Evolutionary conservation across 441 rosid genomes (phyloP).

Genomic region (Croton setiger): DNA sequence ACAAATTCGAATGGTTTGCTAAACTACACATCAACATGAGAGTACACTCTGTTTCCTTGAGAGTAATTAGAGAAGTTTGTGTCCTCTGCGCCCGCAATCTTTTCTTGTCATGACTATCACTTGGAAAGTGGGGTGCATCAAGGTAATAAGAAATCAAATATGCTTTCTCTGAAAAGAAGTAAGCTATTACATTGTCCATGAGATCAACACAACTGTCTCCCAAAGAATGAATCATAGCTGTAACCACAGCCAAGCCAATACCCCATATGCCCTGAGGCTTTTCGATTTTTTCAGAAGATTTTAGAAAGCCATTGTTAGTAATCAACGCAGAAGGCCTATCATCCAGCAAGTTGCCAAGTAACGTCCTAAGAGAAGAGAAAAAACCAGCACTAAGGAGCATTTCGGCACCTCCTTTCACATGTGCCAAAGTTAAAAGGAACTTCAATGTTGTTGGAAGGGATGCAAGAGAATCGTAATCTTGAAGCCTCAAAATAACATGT

Average conservation of each 20-base stretch:
- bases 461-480: slow-evolving; percentile 47
- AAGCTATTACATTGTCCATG: slow-evolving; percentile 60
- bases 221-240: slow-evolving; percentile 77
- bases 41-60: slow-evolving; percentile 86
- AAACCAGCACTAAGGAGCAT: slow-evolving; percentile 79
- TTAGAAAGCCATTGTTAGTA: slow-evolving; percentile 30
- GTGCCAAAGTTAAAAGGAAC: slow-evolving; percentile 77
- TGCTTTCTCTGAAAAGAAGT: slow-evolving; percentile 74
- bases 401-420: slow-evolving; percentile 79
- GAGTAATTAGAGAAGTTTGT: slow-evolving; percentile 61
- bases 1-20: slow-evolving; percentile 65
- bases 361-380: slow-evolving; percentile 56
- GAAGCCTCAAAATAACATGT: slow-evolving; percentile 62
- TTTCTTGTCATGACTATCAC: slow-evolving; percentile 60
- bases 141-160: slow-evolving; percentile 64
- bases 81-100: slow-evolving; percentile 60
- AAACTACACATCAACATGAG: slow-evolving; percentile 75
- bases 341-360: slow-evolving; percentile 52
- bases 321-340: slow-evolving; percentile 37
- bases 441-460: slow-evolving; percentile 55
- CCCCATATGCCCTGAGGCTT: slow-evolving; percentile 73
- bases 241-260: slow-evolving; percentile 74
- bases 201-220: slow-evolving; percentile 48
- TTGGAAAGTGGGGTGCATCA: slow-evolving; percentile 66
- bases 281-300: slow-evolving; percentile 44